Conservation (phyloP, 768 basidiomycete genomes). For the Pleurotus giganteus region DNA sequence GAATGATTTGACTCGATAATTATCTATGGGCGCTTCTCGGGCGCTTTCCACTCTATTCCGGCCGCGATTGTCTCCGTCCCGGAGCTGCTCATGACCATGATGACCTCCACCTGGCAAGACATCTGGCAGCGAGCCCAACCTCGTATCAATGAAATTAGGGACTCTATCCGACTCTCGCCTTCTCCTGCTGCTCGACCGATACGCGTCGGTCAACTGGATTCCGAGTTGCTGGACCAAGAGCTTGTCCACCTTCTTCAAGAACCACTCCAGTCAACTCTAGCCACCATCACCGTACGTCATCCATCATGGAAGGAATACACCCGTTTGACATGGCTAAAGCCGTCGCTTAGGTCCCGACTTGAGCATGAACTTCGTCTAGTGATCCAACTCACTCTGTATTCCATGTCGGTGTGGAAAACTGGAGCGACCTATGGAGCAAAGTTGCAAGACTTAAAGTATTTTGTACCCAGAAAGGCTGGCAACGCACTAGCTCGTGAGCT, state of each 20-base stretch:
- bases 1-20: conserved; percentile 1
- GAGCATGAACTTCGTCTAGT: conserved; percentile 75
- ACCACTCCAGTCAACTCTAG: conserved; percentile 73
- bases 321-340: conserved; percentile 35
- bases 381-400: conserved; percentile 73
- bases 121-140: conserved; percentile 66
- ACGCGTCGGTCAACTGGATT: conserved; percentile 90
- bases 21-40: neutral
- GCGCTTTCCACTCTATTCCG: neutral
- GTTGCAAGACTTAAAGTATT: conserved; percentile 75
- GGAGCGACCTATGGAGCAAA: conserved; percentile 83
- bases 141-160: conserved; percentile 45
- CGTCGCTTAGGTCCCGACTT: conserved; percentile 55
- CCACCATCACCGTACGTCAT: conserved; percentile 59
- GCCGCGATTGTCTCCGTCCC: conserved; percentile 2
- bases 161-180: conserved; percentile 29
- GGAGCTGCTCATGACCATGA: conserved; percentile 12
- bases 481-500: conserved; percentile 35
- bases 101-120: conserved; percentile 46
- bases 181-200: conserved; percentile 47
- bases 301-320: neutral
- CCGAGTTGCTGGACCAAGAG: conserved; percentile 87
- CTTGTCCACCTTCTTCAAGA: conserved; percentile 78
- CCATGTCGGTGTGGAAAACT: conserved; percentile 77
- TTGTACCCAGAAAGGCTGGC: conserved; percentile 23